These are phyloP conservation scores for Cocos nucifera DNA, from an alignment of 176 grass and related monocot species.

Conservation along the genomic window DNA sequence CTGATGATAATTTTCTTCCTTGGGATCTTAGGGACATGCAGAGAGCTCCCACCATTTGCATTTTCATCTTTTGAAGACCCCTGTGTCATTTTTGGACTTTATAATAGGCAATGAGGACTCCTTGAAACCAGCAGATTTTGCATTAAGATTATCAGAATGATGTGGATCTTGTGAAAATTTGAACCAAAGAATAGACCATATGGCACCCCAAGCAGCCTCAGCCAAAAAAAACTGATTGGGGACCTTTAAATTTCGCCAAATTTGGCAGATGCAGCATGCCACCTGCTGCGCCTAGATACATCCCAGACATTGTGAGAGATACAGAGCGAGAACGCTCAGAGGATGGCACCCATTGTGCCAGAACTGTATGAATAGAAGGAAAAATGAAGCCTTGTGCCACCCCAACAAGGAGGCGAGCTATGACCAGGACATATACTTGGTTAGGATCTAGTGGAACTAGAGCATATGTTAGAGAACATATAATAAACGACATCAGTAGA, in stretches of 20 bases:
- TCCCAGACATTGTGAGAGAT: constrained; percentile 76
- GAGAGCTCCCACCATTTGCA: constrained; percentile 26
- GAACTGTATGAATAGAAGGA: constrained; percentile 74
- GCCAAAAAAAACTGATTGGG: constrained; percentile 53
- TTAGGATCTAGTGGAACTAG: constrained; percentile 67
- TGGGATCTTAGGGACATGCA: constrained; percentile 40
- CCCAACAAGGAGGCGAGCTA: constrained; percentile 67
- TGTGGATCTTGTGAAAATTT: constrained; percentile 58
- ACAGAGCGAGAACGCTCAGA: constrained; percentile 74
- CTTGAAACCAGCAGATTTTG: constrained; percentile 14
- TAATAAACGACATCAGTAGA: constrained; percentile 49
- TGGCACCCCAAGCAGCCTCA: constrained; percentile 52
- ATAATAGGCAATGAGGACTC: constrained; percentile 32
- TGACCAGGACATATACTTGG: constrained; percentile 32
- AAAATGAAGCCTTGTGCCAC: constrained; percentile 81
- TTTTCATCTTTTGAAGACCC: constrained; percentile 17
- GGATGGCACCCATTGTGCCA: constrained; percentile 79
- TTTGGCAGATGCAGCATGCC: constrained; percentile 64
- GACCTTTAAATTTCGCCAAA: constrained; percentile 51
- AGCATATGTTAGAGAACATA: constrained; percentile 79
- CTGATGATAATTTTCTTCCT: constrained; percentile 67
- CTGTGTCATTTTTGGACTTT: constrained; percentile 28
- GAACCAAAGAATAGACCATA: constrained; percentile 69
- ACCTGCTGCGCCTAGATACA: constrained; percentile 79
- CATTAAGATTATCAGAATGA: constrained; percentile 40